Evolutionary conservation across 2,329 filamentous ascomycete species (phyloP).

Genomic region (Zasmidium cellare): DNA sequence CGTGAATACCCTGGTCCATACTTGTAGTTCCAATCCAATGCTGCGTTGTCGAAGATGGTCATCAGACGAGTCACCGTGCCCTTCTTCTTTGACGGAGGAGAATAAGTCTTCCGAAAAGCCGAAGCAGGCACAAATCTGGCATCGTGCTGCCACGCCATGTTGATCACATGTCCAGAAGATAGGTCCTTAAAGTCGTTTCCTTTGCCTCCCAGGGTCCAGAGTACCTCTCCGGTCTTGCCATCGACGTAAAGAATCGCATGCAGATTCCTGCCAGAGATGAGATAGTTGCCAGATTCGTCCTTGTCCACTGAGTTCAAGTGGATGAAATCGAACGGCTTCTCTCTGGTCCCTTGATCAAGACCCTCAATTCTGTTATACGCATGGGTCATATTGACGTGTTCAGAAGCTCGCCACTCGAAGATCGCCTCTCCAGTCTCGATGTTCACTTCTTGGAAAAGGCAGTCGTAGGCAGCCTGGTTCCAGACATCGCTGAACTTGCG

Average conservation of each 20-base stretch:
- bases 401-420: slow-evolving; percentile 50
- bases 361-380: slow-evolving; percentile 36
- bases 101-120: slow-evolving; percentile 16
- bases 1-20: slow-evolving; percentile 23
- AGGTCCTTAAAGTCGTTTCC: slow-evolving; percentile 23
- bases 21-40: slow-evolving; percentile 30
- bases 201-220: slow-evolving; percentile 49
- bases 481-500: slow-evolving; percentile 29
- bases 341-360: slow-evolving; percentile 38
- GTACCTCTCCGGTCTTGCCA: slow-evolving; percentile 44
- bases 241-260: slow-evolving; percentile 50
- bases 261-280: slow-evolving; percentile 53
- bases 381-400: slow-evolving; percentile 40
- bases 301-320: slow-evolving; percentile 58
- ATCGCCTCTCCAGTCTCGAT: slow-evolving; percentile 44
- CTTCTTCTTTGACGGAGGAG: slow-evolving; percentile 11
- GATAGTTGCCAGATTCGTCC: slow-evolving; percentile 50
- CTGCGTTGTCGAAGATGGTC: slow-evolving; percentile 51
- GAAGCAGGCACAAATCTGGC: slow-evolving; percentile 18
- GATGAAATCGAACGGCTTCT: slow-evolving; percentile 50
- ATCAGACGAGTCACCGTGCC: slow-evolving; percentile 21
- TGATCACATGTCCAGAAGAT: slow-evolving; percentile 21
- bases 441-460: slow-evolving; percentile 48
- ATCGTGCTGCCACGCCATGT: slow-evolving; percentile 26
- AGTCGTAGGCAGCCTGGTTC: slow-evolving; percentile 40